Percentiles rank a stretch among this genome's conserved stretches.
phyloP scores from a whole-genome alignment of 2,329 filamentous ascomycete genomes.

The Aureobasidium sp. region DNA sequence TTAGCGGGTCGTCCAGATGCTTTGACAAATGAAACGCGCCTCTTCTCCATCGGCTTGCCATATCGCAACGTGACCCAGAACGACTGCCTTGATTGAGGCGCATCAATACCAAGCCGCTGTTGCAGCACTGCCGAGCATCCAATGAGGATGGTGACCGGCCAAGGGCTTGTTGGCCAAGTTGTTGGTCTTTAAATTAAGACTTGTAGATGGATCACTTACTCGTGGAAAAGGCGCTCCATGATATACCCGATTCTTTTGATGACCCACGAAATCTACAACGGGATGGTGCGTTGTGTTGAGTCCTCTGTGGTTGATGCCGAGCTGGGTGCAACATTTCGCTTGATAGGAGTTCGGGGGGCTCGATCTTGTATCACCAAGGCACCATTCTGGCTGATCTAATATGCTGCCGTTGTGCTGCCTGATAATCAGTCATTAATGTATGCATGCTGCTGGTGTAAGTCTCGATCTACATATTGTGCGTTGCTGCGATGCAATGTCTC shows the following conservation, averaged over 20 bases:
- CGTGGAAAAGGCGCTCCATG: neutral
- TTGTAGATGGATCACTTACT: neutral
- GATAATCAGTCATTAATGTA: neutral
- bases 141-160: neutral
- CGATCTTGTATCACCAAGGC: neutral
- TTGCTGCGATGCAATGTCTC: neutral
- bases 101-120: slow-evolving; percentile 1
- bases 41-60: neutral
- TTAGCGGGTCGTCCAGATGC: neutral
- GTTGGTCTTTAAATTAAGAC: neutral
- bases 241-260: neutral
- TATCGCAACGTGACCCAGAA: neutral
- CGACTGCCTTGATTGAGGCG: slow-evolving; percentile 2
- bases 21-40: neutral
- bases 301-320: neutral
- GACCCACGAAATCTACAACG: neutral
- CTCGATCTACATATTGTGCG: neutral
- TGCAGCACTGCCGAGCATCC: neutral
- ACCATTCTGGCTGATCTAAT: neutral
- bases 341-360: neutral
- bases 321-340: neutral
- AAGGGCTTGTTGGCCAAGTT: neutral
- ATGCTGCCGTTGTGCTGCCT: neutral
- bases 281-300: neutral
- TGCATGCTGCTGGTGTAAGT: neutral